Base-by-base conservation (phyloP, 352 stramenopile species). In the Aphanomyces euteiches region DNA sequence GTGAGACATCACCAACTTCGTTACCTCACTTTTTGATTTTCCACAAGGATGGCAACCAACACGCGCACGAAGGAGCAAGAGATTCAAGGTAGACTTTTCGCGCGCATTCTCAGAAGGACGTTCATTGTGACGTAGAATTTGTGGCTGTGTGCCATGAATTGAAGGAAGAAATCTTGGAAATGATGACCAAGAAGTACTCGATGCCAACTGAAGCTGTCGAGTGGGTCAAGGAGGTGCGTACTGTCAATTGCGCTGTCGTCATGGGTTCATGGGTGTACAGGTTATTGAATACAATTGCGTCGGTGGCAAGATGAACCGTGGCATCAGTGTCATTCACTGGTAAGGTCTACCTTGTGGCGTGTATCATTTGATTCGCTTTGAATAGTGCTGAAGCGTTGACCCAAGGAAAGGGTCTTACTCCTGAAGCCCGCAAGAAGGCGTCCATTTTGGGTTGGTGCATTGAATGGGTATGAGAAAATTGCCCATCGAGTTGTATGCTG, bases 281-380 rank as follows among this genome's bases (percentile, higher is more conserved):
- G 85, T 97, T 66, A 80, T 98, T 41, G 83, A 97, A 47, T 99
- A 99, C 90, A 99, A 98, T 75, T 97, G 98, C 74, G 87, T 96
- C 37, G 96, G 96, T 61, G 97, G 97, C 40, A 99, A 99, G 84
- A 91, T 99, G 73, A 99, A 98, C 79, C 92, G 97, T 59, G 97
- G 97, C 50, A 90, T 99, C 53, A 98, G 94, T 70, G 96, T 99
- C 72, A 79, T 98, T 65, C 80, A 97, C 72, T 93, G 85, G 86
- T 92, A 37, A 21, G 28, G 72, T 58, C 3, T 34, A 8, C 28
- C 34, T 5, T 5, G 12, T 17, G 3, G 37, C 40, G 5, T 37
- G 59, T 10, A 28, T 37, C 34, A 1, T 47, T 43, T 39, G 28
- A 58, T 19, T 43, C 74, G 54, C 28, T 21, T 19, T 21, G 5